Conservation (phyloP, 2,329 filamentous ascomycete species). For the Arthroderma sp. region DNA sequence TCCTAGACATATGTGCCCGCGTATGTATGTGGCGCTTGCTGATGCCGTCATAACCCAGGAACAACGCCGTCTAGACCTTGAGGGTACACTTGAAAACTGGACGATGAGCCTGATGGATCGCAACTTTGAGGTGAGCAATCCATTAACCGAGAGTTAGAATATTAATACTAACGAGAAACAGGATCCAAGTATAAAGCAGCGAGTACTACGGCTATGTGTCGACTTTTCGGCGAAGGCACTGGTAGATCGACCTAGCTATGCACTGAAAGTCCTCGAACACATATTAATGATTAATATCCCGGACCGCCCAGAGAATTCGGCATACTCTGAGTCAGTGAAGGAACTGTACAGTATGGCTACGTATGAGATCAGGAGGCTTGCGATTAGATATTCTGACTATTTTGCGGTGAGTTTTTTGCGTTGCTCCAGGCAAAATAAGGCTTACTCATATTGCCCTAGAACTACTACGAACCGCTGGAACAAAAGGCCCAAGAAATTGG, state of each 20-base stretch:
- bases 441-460: conserved; percentile 34
- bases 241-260: conserved; percentile 65
- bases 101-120: conserved; percentile 31
- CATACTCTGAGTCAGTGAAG: conserved; percentile 79
- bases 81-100: conserved; percentile 32
- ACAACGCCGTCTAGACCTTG: conserved; percentile 28
- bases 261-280: conserved; percentile 80
- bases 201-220: conserved; percentile 68
- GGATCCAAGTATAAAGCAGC: conserved; percentile 73
- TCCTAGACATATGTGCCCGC: background rate
- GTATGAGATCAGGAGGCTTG: conserved; percentile 76
- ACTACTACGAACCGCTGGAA: conserved; percentile 79
- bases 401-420: conserved; percentile 52
- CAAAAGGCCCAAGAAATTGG: conserved; percentile 65
- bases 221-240: conserved; percentile 73
- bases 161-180: conserved; percentile 21
- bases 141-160: background rate
- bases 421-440: background rate
- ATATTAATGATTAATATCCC: conserved; percentile 74
- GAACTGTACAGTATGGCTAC: conserved; percentile 76
- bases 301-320: conserved; percentile 55
- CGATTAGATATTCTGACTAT: conserved; percentile 82
- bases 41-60: conserved; percentile 18
- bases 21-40: background rate
- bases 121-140: conserved; percentile 26